phyloP scores from a whole-genome alignment of 495 filamentous ascomycete genomes.

The Penicillium mononematosum region DNA sequence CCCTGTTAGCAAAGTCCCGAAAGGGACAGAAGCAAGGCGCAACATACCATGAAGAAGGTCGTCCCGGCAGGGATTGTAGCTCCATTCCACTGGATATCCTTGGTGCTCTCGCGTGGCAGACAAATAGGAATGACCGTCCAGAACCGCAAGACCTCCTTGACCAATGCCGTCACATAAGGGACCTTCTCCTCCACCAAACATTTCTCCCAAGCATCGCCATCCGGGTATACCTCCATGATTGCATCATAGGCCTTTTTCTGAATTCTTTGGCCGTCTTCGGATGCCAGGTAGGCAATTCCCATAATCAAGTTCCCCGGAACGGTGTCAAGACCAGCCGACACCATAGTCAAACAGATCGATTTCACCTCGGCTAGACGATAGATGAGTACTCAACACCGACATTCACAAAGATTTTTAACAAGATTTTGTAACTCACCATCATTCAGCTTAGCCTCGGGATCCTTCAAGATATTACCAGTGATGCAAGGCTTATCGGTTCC shows the following conservation, averaged over 20 bases:
- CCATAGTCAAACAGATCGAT: constrained; percentile 74
- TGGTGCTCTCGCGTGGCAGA: constrained; percentile 62
- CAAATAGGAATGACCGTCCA: constrained; percentile 75
- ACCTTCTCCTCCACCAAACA: constrained; percentile 69
- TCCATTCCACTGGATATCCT: constrained; percentile 60
- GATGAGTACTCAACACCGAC: constrained; percentile 5
- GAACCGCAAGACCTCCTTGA: constrained; percentile 68
- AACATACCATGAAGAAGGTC: constrained; percentile 61
- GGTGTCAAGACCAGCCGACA: constrained; percentile 69
- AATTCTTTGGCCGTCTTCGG: constrained; percentile 58
- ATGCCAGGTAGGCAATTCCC: constrained; percentile 69
- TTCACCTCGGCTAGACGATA: constrained; percentile 58
- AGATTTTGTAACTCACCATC: constrained; percentile 45
- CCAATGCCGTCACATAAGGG: constrained; percentile 66
- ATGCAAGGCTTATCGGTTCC: constrained; percentile 70
- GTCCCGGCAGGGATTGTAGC: constrained; percentile 62
- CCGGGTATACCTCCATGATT: constrained; percentile 63
- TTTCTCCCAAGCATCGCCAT: constrained; percentile 62
- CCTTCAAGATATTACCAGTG: constrained; percentile 65
- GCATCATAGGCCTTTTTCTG: constrained; percentile 62
- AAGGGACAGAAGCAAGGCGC: background rate
- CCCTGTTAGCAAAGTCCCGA: constrained; percentile 5
- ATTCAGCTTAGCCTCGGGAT: constrained; percentile 60
- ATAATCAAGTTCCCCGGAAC: constrained; percentile 68
- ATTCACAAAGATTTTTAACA: background rate